These are phyloP conservation scores for Arthrinium puccinioides DNA, from an alignment of 2,329 filamentous ascomycete genomes.

Conservation along the genomic window DNA sequence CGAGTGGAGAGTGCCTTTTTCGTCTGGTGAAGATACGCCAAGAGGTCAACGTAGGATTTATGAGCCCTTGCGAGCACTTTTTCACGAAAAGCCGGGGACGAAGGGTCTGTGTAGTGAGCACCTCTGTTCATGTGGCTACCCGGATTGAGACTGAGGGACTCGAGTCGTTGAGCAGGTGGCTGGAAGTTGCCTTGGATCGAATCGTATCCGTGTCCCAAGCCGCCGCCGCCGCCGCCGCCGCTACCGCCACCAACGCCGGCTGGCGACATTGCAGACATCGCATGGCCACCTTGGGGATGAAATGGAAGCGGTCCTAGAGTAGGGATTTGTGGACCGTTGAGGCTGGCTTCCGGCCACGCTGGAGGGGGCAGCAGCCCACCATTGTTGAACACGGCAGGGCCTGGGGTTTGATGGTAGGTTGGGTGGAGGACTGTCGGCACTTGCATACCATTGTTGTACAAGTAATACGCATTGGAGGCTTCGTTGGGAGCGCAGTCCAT, in stretches of 20 bases:
- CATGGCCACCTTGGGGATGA: too few relatives aligned
- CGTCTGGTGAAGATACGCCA: constrained; percentile 55
- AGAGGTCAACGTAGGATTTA: constrained; percentile 62
- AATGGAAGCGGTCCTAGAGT: too few relatives aligned
- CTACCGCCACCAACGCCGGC: constrained; percentile 36
- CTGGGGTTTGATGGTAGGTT: constrained; percentile 27
- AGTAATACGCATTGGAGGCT: constrained; percentile 15
- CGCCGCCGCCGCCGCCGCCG: too few relatives aligned
- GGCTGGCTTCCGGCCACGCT: constrained; percentile 28
- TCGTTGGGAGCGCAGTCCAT: constrained; percentile 18
- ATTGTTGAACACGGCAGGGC: constrained; percentile 32
- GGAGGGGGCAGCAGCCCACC: constrained; percentile 27
- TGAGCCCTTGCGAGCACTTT: constrained; percentile 65
- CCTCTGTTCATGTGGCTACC: too few relatives aligned
- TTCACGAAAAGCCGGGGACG: constrained; percentile 50
- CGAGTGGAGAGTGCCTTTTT: constrained; percentile 40
- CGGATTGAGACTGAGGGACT: constrained; percentile 23
- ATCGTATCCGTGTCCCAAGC: too few relatives aligned
- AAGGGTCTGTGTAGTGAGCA: too few relatives aligned
- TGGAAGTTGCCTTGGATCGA: constrained; percentile 12
- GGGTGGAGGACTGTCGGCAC: constrained; percentile 23
- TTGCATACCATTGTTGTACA: constrained; percentile 18
- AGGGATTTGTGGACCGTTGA: constrained; percentile 25
- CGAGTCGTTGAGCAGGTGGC: constrained; percentile 22
- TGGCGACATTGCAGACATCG: constrained; percentile 8